Base-by-base conservation (phyloP, 306 rosid genomes). In the Acacia melanoxylon region DNA sequence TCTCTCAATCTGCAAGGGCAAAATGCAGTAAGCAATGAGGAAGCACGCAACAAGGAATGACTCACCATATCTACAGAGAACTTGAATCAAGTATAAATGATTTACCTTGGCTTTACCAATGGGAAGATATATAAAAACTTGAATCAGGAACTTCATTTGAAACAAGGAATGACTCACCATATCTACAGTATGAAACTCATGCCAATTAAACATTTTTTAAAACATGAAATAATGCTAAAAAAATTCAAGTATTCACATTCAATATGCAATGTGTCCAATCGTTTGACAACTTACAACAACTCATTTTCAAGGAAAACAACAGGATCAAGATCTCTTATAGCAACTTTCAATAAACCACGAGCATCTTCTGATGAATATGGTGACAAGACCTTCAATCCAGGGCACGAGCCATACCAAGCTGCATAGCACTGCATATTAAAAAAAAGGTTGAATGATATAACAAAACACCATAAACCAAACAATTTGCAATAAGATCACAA, bases 321-420 rank as follows among this genome's bases (percentile, higher is more conserved):
- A 73, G 98, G 99, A 88, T 96, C 99, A 68, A 97, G 99, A 81
- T 96, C 99, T 85, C 99, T 92, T 59, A 96, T 96, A 68, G 99
- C 99, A 79, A 98, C 97, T 88, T 96, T 96, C 83, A 96, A 86
- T 77, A 96, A 89, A 56, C 99, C 99, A 82, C 98, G 97, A 42
- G 98, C 94, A 93, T 95, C 99, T 87, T 96, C 98, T 66, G 99
- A 87, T 85, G 99, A 92, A 83, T 93, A 96, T 66, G 99, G 99
- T 79, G 94, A 11, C 87, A 96, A 80, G 24, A 96, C 98, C 86
- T 96, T 96, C 92, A 96, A 87, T 61, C 99, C 99, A 81, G 99
- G 99, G 81, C 91, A 81, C 2, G 97, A 20, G 40, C 68, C 94
- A 87, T 78, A 93, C 99, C 99, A 96, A 78, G 98, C 78, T 24